A percentile compares a stretch with the other conserved stretches of the same genome.
These are phyloP conservation scores for Allomyces macrogynus DNA, from an alignment of 192 early-diverging fungal genomes.

Conservation along the genomic window DNA sequence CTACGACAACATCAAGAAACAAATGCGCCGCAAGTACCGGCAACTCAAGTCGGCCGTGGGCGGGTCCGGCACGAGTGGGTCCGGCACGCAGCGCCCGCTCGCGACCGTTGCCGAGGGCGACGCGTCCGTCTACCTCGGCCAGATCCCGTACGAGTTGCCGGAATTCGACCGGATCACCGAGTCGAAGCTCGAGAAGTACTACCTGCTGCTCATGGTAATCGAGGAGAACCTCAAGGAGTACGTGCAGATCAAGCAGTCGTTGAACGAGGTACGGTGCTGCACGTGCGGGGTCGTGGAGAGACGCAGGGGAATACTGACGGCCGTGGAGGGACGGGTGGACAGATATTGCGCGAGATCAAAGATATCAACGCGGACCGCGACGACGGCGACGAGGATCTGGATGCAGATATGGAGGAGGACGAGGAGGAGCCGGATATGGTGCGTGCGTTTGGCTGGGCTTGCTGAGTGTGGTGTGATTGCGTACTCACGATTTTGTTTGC, in stretches of 20 bases:
- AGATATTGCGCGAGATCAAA: not conserved
- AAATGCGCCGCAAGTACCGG: constrained; percentile 8
- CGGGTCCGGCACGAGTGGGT: not conserved
- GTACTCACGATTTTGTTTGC: too few species aligned
- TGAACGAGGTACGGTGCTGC: constrained; percentile 9
- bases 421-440: not conserved
- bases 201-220: constrained; percentile 15
- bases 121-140: constrained; percentile 12
- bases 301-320: not conserved
- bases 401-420: not conserved
- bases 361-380: not conserved
- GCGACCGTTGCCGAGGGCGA: constrained; percentile 7
- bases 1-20: constrained; percentile 9
- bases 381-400: constrained; percentile 1
- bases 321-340: not conserved
- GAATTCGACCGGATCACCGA: constrained; percentile 22
- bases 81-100: constrained; percentile 2
- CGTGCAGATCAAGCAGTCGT: constrained; percentile 10
- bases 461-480: too few species aligned
- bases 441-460: too few species aligned
- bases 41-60: constrained; percentile 10
- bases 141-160: constrained; percentile 23
- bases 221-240: constrained; percentile 22
- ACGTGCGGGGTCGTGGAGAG: not conserved
- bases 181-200: constrained; percentile 21